These are phyloP conservation scores for Bipolaris victoriae DNA, from an alignment of 2,329 filamentous ascomycete species.

Conservation along the genomic window DNA sequence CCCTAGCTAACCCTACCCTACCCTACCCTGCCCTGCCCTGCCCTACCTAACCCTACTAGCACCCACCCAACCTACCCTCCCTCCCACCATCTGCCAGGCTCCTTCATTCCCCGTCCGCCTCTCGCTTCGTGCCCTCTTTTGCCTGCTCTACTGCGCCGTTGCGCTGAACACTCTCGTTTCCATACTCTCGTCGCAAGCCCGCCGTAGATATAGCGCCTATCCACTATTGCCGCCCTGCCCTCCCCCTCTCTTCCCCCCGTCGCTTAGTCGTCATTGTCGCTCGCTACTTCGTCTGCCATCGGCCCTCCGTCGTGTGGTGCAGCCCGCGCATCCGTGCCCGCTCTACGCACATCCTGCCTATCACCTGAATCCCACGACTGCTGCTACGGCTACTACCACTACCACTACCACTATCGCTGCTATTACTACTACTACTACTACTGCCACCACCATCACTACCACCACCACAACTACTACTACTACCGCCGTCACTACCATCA, in stretches of 20 bases:
- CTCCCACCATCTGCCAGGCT: background rate
- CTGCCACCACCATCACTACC: background rate
- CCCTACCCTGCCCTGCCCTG: background rate
- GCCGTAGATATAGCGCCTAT: constrained; percentile 8
- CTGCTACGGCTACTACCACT: background rate
- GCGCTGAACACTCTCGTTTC: constrained; percentile 17
- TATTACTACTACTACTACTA: background rate
- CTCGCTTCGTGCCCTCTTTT: constrained; percentile 16
- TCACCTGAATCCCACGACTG: constrained; percentile 7
- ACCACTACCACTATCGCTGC: background rate
- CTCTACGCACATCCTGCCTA: constrained; percentile 16
- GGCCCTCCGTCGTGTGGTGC: constrained; percentile 16
- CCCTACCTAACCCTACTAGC: background rate
- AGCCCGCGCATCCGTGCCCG: constrained; percentile 23
- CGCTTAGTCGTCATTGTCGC: constrained; percentile 7
- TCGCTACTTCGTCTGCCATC: constrained; percentile 16
- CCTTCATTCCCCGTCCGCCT: constrained; percentile 16
- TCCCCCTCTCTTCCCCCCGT: background rate
- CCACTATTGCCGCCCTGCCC: constrained; percentile 1
- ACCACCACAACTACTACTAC: background rate
- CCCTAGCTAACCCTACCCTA: background rate
- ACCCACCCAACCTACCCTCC: too few species aligned
- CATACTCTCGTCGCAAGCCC: background rate
- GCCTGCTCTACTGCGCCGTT: constrained; percentile 8
- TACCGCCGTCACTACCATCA: background rate